These are phyloP conservation scores for Cnidoscolus chayamansa DNA, from an alignment of 441 rosid genomes.

Conservation along the genomic window DNA sequence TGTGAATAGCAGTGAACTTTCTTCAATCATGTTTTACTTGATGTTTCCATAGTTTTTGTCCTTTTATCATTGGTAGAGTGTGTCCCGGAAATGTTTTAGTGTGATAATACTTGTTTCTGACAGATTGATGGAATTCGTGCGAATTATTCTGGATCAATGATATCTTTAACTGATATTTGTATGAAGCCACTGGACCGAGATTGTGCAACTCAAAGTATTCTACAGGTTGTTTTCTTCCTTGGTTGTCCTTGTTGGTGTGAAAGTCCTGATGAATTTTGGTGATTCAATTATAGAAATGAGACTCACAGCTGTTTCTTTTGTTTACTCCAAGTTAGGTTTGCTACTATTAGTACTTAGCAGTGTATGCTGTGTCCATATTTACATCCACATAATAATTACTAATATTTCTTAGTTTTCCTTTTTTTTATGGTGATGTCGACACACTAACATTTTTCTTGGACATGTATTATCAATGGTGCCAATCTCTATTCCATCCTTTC, in stretches of 20 bases:
- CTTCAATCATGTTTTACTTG: not conserved
- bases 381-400: not conserved
- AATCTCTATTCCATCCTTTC: too few relatives aligned
- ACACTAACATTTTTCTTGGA: not conserved
- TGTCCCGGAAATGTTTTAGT: conserved; percentile 1
- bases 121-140: conserved; percentile 86
- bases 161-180: conserved; percentile 89
- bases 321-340: not conserved
- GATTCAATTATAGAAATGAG: conserved; percentile 4
- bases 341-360: not conserved
- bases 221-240: conserved; percentile 59
- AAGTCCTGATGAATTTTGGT: conserved; percentile 6
- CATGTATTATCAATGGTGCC: not conserved
- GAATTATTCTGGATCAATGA: conserved; percentile 75
- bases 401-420: not conserved
- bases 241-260: not conserved
- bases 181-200: conserved; percentile 88
- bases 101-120: conserved; percentile 23
- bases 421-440: not conserved
- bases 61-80: conserved; percentile 3
- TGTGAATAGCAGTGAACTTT: conserved; percentile 1
- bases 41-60: not conserved
- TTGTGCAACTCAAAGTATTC: conserved; percentile 93
- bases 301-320: not conserved
- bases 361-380: not conserved